Evolutionary conservation across 495 filamentous ascomycete species (phyloP).

Genomic region (Aspergillus haitiensis): DNA sequence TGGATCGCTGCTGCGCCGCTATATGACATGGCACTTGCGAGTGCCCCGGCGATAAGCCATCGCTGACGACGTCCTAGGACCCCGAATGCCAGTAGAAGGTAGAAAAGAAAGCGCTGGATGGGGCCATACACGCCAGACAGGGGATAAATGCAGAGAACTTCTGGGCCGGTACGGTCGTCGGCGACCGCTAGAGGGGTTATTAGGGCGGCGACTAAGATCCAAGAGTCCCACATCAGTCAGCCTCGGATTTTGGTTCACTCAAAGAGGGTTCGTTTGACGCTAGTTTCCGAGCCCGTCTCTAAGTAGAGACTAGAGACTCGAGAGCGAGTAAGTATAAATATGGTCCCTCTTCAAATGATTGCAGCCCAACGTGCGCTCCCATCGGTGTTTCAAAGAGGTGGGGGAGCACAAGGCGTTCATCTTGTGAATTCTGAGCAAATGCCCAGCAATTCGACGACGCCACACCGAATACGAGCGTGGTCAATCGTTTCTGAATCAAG

Average conservation of each 20-base stretch:
- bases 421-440: too few relatives aligned
- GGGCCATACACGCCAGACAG: constrained; percentile 6
- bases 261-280: background rate
- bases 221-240: background rate
- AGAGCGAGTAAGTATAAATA: too few relatives aligned
- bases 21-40: constrained; percentile 9
- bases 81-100: constrained; percentile 1
- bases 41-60: constrained; percentile 9
- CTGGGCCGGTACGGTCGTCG: background rate
- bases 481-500: too few relatives aligned
- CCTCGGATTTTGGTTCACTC: background rate
- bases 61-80: constrained; percentile 8
- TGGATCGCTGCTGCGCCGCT: constrained; percentile 1
- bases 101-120: constrained; percentile 6
- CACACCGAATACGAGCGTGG: too few relatives aligned
- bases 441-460: too few relatives aligned
- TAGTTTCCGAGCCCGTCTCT: background rate
- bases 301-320: too few relatives aligned
- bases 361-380: too few relatives aligned
- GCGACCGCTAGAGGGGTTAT: background rate
- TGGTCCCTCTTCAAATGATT: background rate
- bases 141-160: constrained; percentile 7
- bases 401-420: too few relatives aligned
- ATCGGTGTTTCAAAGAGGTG: too few relatives aligned
- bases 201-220: background rate